Percentiles rank a stretch among this genome's conserved stretches.
Conservation (phyloP, 305 asterid species). For the Fraxinus velutina region DNA sequence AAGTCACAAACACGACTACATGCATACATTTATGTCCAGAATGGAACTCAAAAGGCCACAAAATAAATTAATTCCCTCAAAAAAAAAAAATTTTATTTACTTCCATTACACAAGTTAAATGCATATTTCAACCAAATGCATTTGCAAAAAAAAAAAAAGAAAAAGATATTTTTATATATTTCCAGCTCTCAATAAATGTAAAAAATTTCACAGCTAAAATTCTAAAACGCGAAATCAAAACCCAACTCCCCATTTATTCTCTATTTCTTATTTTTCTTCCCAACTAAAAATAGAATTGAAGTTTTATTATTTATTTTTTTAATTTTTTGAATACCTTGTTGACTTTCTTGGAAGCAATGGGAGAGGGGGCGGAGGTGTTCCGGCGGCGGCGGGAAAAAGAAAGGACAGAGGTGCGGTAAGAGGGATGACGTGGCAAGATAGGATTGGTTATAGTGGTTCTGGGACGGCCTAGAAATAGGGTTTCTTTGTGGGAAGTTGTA, state of each 20-base stretch:
- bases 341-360: constrained; percentile 38
- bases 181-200: constrained; percentile 8
- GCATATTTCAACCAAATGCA: constrained; percentile 2
- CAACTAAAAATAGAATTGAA: not conserved
- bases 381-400: constrained; percentile 57
- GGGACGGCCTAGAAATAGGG: constrained; percentile 28
- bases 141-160: not conserved
- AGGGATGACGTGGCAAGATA: constrained; percentile 26
- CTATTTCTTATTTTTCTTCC: not conserved
- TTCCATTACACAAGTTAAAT: not conserved
- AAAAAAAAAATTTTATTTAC: not conserved
- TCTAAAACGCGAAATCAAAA: not conserved
- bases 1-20: not conserved
- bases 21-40: not conserved
- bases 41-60: not conserved
- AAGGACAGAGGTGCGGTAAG: constrained; percentile 36
- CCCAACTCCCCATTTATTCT: not conserved
- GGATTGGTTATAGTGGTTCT: constrained; percentile 22
- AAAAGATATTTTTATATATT: not conserved
- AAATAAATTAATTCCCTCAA: not conserved
- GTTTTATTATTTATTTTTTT: too few species aligned
- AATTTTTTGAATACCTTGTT: constrained; percentile 34
- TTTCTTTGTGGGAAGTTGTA: constrained; percentile 18
- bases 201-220: not conserved
- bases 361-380: constrained; percentile 27